These are phyloP conservation scores for Ganoderma multipileum DNA, from an alignment of 1,284 basidiomycete species.

Conservation along the genomic window DNA sequence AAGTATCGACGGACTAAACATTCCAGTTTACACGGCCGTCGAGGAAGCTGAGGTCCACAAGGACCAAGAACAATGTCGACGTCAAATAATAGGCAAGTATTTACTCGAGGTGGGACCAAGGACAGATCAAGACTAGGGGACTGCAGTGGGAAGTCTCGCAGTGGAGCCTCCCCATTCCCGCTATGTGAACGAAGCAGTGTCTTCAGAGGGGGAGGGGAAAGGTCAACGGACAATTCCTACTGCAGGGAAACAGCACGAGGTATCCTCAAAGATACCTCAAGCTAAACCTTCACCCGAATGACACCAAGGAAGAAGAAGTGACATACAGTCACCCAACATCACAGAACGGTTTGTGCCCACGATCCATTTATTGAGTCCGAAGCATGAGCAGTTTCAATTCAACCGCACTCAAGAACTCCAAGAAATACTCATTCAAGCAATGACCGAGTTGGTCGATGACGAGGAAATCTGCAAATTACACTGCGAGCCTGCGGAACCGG, in stretches of 20 bases:
- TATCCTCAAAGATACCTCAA: background rate
- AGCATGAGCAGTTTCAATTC: background rate
- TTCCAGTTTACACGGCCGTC: slow-evolving; percentile 6
- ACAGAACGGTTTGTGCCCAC: background rate
- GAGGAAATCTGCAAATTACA: slow-evolving; percentile 14
- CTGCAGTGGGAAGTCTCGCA: background rate
- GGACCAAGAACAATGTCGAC: too few species aligned
- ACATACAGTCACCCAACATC: background rate
- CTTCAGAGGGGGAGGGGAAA: slow-evolving; percentile 16
- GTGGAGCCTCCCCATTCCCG: slow-evolving; percentile 18
- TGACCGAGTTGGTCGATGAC: slow-evolving; percentile 8
- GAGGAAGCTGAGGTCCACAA: slow-evolving; percentile 2
- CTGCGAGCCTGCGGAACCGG: background rate
- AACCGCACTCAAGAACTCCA: slow-evolving; percentile 11
- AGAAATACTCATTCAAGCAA: slow-evolving; percentile 9
- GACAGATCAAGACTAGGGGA: background rate
- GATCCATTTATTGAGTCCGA: slow-evolving; percentile 5
- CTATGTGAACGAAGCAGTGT: background rate
- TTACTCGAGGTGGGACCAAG: background rate
- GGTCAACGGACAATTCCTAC: background rate
- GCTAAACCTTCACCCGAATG: background rate
- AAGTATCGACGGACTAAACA: slow-evolving; percentile 5
- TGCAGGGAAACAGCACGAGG: too few species aligned
- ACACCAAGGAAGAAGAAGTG: slow-evolving; percentile 9
- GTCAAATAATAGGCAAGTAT: background rate